Base-by-base conservation (phyloP, 306 rosid genomes). In the Malus asiatica region DNA sequence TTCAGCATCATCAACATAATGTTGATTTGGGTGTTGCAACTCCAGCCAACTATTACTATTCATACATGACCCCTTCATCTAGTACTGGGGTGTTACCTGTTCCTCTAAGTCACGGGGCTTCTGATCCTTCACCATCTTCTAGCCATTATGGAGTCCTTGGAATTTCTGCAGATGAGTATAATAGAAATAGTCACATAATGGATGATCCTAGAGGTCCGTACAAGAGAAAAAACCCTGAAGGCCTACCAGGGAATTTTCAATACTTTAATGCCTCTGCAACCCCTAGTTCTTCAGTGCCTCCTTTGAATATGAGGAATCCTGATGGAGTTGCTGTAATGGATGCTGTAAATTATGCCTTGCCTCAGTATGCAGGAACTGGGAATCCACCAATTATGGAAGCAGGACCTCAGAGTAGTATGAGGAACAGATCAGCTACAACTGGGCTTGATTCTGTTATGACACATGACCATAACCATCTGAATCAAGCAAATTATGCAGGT, bases 171-270 rank as follows among this genome's bases (percentile, higher is more conserved):
- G 89, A 89, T 81, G 87, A 87, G 76, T 87, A 78, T 38, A 91
- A 90, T 57, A 87, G 94, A 83, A 86, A 82, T 80, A 64, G 76
- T 22, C 84, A 73, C 80, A 85, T 84, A 48, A 66, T 90, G 64
- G 97, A 96, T 75, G 96, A 91, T 74, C 88, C 78, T 46, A 83
- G 97, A 78, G 92, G 88, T 86, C 97, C 89, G 27, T 85, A 79
- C 87, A 96, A 96, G 88, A 90, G 92, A 84, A 96, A 96, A 86
- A 67, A 55, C 70, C 81, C 87, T 4, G 97, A 90, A 84, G 90
- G 89, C 44, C 75, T 85, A 33, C 85, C 88, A 9, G 97, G 97
- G 80, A 79, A 82, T 78, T 73, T 78, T 60, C 99, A 87, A 55
- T 80, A 86, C 72, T 88, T 84, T 70, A 89, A 83, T 77, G 85